A percentile compares a stretch with the other conserved stretches of the same genome.
phyloP scores from a whole-genome alignment of 2,329 filamentous ascomycete species.

The Alternaria brassicae region DNA sequence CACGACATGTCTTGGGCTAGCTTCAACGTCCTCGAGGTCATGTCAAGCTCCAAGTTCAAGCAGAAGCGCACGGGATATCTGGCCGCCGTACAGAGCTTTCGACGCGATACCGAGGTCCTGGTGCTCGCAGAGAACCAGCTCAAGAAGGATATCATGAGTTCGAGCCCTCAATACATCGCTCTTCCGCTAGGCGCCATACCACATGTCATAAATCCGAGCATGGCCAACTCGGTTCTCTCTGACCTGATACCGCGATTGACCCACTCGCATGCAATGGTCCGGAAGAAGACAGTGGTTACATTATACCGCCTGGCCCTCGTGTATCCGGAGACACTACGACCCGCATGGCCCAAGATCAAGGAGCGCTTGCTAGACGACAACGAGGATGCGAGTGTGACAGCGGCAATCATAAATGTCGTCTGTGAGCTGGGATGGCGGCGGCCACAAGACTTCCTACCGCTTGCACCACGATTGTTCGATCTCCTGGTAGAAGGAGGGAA shows the following conservation, averaged over 20 bases:
- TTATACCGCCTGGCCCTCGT: constrained; percentile 92
- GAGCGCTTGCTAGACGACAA: constrained; percentile 88
- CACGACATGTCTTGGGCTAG: constrained; percentile 99
- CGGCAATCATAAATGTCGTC: constrained; percentile 94
- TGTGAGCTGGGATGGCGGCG: constrained; percentile 95
- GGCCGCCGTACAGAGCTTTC: constrained; percentile 93
- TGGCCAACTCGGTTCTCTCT: constrained; percentile 86
- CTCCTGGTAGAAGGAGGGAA: constrained; percentile 90
- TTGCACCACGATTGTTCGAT: constrained; percentile 91
- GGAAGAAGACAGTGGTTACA: constrained; percentile 96
- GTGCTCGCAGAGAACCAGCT: constrained; percentile 97
- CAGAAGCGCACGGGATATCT: constrained; percentile 97
- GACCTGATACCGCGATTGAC: constrained; percentile 86
- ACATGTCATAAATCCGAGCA: constrained; percentile 89
- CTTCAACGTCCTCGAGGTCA: constrained; percentile 98
- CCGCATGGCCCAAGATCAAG: constrained; percentile 97
- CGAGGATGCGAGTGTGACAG: constrained; percentile 91
- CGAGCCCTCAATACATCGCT: constrained; percentile 77
- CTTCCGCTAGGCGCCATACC: constrained; percentile 90
- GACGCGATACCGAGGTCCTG: constrained; percentile 92
- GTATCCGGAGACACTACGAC: constrained; percentile 91
- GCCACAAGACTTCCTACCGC: constrained; percentile 89
- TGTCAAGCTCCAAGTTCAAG: constrained; percentile 93
- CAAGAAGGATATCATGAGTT: constrained; percentile 87
- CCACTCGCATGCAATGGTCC: constrained; percentile 82